Base-by-base conservation (phyloP, 805 yeast genomes). In the Grigorovia humatica region DNA sequence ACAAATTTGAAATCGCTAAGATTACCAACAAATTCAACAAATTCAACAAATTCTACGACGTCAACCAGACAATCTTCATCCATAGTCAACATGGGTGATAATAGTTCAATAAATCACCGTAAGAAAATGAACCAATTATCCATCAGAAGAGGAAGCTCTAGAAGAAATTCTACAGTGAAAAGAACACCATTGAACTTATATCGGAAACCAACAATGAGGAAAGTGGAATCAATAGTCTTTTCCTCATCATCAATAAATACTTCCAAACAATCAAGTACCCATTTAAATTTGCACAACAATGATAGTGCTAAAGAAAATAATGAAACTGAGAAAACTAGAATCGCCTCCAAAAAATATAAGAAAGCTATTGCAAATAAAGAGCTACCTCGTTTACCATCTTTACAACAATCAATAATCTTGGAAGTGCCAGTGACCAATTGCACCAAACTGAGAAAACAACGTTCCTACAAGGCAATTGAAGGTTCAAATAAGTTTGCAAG, bases 191-290 rank as follows among this genome's bases (percentile, higher is more conserved):
- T 48, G 32, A 44, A 42, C 38, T 48, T 56, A 42, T 38, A 44
- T 4, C 50, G 56, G 46, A 42, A 51, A 20, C 65, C 65, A 9
- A 55, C 59, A 2, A 58, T 60, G 19, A 56, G 49, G 11, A 49
- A 54, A 43, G 54, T 58, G 2, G 48, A 44, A 17, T 55, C 51
- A 19, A 40, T 43, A 7, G 23, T 48, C 6, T 45, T 45, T 32
- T 45, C 47, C 5, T 27, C 40, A 18, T 30, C 40, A 3, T 29
- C 41, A 12, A 30, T 20, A 13, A 32, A 46, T 32, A 38, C n/a
- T 38, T 38, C 42, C 2, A 13, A 2, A 12, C n/a, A 38, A 38
- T 13, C 42, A 12, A 35, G 27, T 46, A 18, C 1, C 19, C n/a
- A 17, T 18, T 32, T 27, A 29, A 30, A 43, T 17, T 6, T 23